Percentiles rank a stretch among this genome's conserved stretches.
phyloP scores from a whole-genome alignment of 129 eudicot genomes.

The Daucus carota region DNA sequence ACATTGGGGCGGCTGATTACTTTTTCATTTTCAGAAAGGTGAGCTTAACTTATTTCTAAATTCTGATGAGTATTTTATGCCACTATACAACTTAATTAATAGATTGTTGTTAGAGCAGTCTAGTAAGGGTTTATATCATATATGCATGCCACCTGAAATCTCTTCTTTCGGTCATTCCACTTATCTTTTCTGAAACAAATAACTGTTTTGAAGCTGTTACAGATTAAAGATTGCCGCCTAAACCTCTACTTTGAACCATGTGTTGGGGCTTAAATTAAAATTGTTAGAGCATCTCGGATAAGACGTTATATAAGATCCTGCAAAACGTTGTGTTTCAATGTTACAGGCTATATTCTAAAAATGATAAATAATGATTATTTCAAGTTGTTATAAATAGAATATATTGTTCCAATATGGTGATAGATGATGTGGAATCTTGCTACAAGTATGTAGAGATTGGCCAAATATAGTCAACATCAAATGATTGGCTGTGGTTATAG shows the following conservation, averaged over 20 bases:
- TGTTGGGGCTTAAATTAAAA: background rate
- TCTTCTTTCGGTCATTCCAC: background rate
- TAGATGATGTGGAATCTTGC: too few species aligned
- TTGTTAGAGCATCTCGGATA: too few species aligned
- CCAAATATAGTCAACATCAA: too few species aligned
- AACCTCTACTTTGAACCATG: background rate
- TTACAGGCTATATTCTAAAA: too few species aligned
- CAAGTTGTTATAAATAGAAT: too few species aligned
- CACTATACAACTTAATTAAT: background rate
- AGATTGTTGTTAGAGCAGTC: background rate
- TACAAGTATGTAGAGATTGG: too few species aligned
- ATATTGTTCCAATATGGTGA: too few species aligned
- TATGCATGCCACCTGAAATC: background rate
- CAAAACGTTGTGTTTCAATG: too few species aligned
- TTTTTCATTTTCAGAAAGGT: background rate
- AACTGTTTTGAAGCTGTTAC: background rate
- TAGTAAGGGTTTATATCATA: background rate
- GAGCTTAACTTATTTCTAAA: background rate
- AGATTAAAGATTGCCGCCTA: slow-evolving; percentile 3
- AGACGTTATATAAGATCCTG: too few species aligned
- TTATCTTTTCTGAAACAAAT: background rate
- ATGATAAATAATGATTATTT: too few species aligned
- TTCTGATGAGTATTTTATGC: background rate
- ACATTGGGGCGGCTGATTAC: slow-evolving; percentile 6
- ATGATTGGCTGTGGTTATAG: too few species aligned